Percentiles rank a stretch among this genome's conserved stretches.
Evolutionary conservation across 2,329 filamentous ascomycete genomes (phyloP).

Genomic region (Aureobasidium pullulans): DNA sequence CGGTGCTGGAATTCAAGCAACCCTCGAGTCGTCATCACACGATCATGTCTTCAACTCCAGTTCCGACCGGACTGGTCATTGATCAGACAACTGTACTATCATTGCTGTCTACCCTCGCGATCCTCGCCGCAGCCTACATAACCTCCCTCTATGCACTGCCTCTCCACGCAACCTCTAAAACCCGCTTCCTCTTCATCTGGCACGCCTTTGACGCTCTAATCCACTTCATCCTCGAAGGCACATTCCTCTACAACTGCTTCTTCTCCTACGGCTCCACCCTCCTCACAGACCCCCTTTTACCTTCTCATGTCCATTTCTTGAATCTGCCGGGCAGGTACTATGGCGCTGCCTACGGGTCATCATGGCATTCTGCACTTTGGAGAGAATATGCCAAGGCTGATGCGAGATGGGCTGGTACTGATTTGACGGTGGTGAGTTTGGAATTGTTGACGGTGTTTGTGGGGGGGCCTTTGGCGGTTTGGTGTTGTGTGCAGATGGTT

Average conservation of each 20-base stretch:
- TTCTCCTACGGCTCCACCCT: conserved; percentile 45
- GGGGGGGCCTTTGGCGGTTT: conserved; percentile 51
- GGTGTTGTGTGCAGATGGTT: conserved; percentile 44
- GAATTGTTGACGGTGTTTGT: conserved; percentile 56
- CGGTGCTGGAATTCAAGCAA: not conserved
- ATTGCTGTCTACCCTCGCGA: conserved; percentile 45
- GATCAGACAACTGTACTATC: conserved; percentile 48
- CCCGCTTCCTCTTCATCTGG: conserved; percentile 84
- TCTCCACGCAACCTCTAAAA: conserved; percentile 45
- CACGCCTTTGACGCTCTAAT: conserved; percentile 88
- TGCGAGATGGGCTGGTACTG: conserved; percentile 51
- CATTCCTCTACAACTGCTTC: conserved; percentile 91
- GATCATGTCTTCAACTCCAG: not conserved
- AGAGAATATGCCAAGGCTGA: conserved; percentile 61
- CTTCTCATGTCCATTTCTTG: conserved; percentile 46
- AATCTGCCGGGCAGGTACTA: conserved; percentile 48
- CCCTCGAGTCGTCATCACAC: not conserved
- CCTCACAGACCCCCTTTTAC: conserved; percentile 33
- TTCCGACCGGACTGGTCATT: conserved; percentile 22
- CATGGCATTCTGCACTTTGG: conserved; percentile 50
- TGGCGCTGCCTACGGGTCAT: conserved; percentile 50
- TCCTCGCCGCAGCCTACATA: conserved; percentile 47
- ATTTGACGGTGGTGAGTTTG: conserved; percentile 51
- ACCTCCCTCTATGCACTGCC: conserved; percentile 47
- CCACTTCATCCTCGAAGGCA: conserved; percentile 85